A percentile compares a stretch with the other conserved stretches of the same genome.
These are phyloP conservation scores for Plasmodium gallinaceum DNA, from an alignment of 169 alveolate species.

Conservation along the genomic window DNA sequence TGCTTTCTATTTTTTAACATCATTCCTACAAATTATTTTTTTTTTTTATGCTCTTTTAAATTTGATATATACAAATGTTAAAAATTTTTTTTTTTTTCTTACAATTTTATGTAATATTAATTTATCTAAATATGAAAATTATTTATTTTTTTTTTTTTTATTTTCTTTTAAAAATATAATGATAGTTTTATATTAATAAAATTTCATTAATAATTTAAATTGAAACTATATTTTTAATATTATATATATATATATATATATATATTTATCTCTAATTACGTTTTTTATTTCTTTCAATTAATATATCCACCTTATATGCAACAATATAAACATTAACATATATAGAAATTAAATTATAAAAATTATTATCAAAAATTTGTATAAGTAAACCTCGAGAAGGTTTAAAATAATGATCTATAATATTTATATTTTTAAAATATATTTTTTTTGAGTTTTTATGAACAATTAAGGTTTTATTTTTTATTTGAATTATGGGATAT, in stretches of 20 bases:
- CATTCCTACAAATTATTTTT: too few relatives aligned
- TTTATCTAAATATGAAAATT: neutral
- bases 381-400: slow-evolving; percentile 66
- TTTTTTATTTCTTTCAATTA: slow-evolving; percentile 22
- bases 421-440: slow-evolving; percentile 46
- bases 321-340: slow-evolving; percentile 62
- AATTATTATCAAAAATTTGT: slow-evolving; percentile 33
- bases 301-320: slow-evolving; percentile 67
- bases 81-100: too few relatives aligned
- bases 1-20: too few relatives aligned
- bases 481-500: slow-evolving; percentile 64
- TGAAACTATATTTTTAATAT: neutral
- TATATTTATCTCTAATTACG: slow-evolving; percentile 2
- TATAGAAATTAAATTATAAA: slow-evolving; percentile 20
- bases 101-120: neutral
- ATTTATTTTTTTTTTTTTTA: neutral
- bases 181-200: neutral
- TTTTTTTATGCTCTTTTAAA: too few relatives aligned
- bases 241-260: neutral
- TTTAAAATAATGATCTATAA: slow-evolving; percentile 54
- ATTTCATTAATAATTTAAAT: too few relatives aligned
- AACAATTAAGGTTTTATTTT: slow-evolving; percentile 72
- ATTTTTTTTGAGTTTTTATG: slow-evolving; percentile 62
- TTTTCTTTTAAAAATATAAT: neutral
- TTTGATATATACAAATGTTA: too few relatives aligned